A percentile compares a stretch with the other conserved stretches of the same genome.
Conservation (phyloP, 2,329 filamentous ascomycete genomes). For the Penicillium sp. region DNA sequence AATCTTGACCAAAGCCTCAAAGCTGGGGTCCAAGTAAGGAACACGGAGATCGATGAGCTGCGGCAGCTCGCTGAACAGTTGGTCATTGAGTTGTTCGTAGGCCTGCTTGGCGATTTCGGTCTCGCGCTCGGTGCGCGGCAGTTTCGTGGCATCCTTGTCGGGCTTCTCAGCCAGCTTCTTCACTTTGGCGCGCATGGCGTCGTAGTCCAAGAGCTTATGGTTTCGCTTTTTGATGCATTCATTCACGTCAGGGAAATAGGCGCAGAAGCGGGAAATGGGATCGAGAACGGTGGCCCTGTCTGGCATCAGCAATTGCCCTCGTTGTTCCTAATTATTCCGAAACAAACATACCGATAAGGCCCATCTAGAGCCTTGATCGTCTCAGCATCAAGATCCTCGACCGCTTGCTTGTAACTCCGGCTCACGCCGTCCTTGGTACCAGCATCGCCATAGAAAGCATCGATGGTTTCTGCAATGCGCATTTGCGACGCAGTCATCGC, state of each 20-base stretch:
- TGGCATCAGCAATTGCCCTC: background rate
- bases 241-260: slow-evolving; percentile 98
- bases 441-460: slow-evolving; percentile 96
- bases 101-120: slow-evolving; percentile 86
- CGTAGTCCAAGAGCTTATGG: slow-evolving; percentile 97
- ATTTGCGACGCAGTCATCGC: slow-evolving; percentile 99
- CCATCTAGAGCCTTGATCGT: slow-evolving; percentile 98
- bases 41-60: slow-evolving; percentile 95
- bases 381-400: slow-evolving; percentile 94
- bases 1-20: slow-evolving; percentile 97
- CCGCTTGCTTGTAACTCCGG: slow-evolving; percentile 95
- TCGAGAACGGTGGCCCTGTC: slow-evolving; percentile 81
- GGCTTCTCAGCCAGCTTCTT: slow-evolving; percentile 97
- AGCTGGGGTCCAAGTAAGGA: slow-evolving; percentile 92
- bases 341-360: slow-evolving; percentile 64
- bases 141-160: slow-evolving; percentile 95
- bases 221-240: slow-evolving; percentile 99
- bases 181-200: slow-evolving; percentile 88
- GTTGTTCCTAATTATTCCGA: background rate
- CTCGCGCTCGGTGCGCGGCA: slow-evolving; percentile 93
- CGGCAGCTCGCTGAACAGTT: slow-evolving; percentile 84
- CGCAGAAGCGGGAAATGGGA: slow-evolving; percentile 91
- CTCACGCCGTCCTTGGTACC: slow-evolving; percentile 93
- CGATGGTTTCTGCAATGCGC: slow-evolving; percentile 98
- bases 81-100: slow-evolving; percentile 96